Percentiles rank a stretch among this genome's conserved stretches.
Evolutionary conservation across 495 filamentous ascomycete species (phyloP).

Genomic region (Penicillium chermesinum): DNA sequence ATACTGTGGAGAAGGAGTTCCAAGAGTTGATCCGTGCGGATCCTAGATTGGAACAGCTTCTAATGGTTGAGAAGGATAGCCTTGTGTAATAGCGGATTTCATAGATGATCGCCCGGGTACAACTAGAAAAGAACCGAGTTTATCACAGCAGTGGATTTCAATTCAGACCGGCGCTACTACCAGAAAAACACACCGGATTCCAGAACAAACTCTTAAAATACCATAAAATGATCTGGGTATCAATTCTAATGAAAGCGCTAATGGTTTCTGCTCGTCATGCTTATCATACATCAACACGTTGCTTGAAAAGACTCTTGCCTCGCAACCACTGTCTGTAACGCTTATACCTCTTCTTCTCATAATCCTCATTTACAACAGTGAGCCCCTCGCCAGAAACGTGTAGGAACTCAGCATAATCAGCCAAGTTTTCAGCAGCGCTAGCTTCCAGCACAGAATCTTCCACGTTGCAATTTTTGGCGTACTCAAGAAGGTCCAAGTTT

Average conservation of each 20-base stretch:
- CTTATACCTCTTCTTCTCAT: conserved; percentile 87
- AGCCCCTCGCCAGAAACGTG: conserved; percentile 73
- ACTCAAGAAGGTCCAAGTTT: conserved; percentile 68
- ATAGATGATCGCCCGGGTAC: too few relatives aligned
- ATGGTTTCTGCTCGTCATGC: too few relatives aligned
- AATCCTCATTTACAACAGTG: conserved; percentile 80
- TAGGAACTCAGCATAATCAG: conserved; percentile 70
- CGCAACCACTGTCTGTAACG: conserved; percentile 90
- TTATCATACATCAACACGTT: conserved; percentile 60
- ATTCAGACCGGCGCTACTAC: too few relatives aligned
- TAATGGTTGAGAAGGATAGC: conserved; percentile 14
- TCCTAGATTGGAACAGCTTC: conserved; percentile 25
- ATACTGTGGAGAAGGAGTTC: conserved; percentile 28
- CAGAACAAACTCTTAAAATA: too few relatives aligned
- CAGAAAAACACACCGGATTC: too few relatives aligned
- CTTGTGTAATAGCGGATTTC: too few relatives aligned
- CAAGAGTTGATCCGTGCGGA: conserved; percentile 34
- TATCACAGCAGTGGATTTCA: too few relatives aligned
- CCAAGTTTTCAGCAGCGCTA: conserved; percentile 61
- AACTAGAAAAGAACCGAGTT: too few relatives aligned
- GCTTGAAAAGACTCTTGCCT: conserved; percentile 91
- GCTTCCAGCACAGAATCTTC: conserved; percentile 29
- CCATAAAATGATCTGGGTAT: too few relatives aligned
- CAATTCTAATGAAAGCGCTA: too few relatives aligned
- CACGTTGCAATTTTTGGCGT: conserved; percentile 53